A percentile compares a stretch with the other conserved stretches of the same genome.
These are phyloP conservation scores for Irpex sp. DNA, from an alignment of 1,284 basidiomycete species.

Conservation along the genomic window DNA sequence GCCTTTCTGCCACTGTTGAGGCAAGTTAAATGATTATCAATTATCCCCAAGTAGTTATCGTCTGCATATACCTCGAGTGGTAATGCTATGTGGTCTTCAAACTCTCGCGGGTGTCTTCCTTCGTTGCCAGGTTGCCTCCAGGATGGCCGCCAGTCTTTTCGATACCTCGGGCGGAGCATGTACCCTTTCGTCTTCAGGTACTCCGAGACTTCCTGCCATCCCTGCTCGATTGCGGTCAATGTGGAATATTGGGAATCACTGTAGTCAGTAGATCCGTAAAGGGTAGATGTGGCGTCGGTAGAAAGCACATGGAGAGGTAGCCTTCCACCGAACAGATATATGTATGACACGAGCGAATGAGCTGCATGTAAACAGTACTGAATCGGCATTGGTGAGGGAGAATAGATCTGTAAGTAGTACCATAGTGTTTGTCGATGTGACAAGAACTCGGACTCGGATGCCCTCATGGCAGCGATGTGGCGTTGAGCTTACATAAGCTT, in stretches of 20 bases:
- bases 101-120: neutral
- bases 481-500: too few species aligned
- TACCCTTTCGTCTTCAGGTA: conserved; percentile 1
- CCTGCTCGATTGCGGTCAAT: neutral
- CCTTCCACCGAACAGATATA: too few species aligned
- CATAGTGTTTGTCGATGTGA: too few species aligned
- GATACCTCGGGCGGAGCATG: neutral
- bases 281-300: neutral
- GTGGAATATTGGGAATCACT: neutral
- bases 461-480: too few species aligned
- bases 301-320: too few species aligned
- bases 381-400: too few species aligned
- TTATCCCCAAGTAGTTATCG: neutral
- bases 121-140: neutral
- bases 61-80: neutral
- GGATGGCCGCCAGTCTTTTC: neutral
- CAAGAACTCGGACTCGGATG: too few species aligned
- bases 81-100: neutral
- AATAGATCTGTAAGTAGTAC: too few species aligned
- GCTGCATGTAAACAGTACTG: too few species aligned
- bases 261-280: too few species aligned
- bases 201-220: neutral
- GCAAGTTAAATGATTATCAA: neutral
- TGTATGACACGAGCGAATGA: too few species aligned
- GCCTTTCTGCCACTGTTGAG: neutral